Conservation (phyloP, 2,329 filamentous ascomycete genomes). For the Rhinocladiella similis region DNA sequence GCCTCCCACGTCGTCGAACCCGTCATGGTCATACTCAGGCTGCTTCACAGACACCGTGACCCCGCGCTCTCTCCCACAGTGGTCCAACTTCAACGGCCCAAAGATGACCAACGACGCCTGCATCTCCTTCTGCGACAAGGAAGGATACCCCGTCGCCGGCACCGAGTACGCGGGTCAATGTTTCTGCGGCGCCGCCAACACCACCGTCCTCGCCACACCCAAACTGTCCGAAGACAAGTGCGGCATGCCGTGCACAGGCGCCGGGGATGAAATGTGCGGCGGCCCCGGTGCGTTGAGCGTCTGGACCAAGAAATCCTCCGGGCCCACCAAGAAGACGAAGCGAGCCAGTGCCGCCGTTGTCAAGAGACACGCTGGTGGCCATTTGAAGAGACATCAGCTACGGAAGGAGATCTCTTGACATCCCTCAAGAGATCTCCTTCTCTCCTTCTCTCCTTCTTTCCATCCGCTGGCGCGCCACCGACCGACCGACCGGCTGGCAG, state of each 20-base stretch:
- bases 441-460: too few relatives aligned
- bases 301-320: slow-evolving; percentile 17
- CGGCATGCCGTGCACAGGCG: slow-evolving; percentile 38
- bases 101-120: slow-evolving; percentile 49
- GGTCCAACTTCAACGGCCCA: slow-evolving; percentile 42
- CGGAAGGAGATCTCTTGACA: too few relatives aligned
- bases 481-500: too few relatives aligned
- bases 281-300: slow-evolving; percentile 36
- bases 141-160: slow-evolving; percentile 50
- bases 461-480: too few relatives aligned
- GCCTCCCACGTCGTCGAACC: slow-evolving; percentile 1
- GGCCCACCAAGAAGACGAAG: background rate
- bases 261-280: slow-evolving; percentile 52
- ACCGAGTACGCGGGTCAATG: slow-evolving; percentile 52
- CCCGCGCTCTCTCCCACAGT: slow-evolving; percentile 42
- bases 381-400: background rate
- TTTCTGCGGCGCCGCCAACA: slow-evolving; percentile 46
- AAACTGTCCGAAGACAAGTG: slow-evolving; percentile 24
- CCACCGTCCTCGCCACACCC: slow-evolving; percentile 24
- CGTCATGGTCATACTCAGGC: slow-evolving; percentile 32
- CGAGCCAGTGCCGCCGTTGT: slow-evolving; percentile 3
- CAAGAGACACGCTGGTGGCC: slow-evolving; percentile 12
- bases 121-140: slow-evolving; percentile 49
- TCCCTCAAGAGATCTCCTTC: too few relatives aligned
- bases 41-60: slow-evolving; percentile 45